Evolutionary conservation across 2,329 filamentous ascomycete species (phyloP).

Genomic region (Cladophialophora yegresii): DNA sequence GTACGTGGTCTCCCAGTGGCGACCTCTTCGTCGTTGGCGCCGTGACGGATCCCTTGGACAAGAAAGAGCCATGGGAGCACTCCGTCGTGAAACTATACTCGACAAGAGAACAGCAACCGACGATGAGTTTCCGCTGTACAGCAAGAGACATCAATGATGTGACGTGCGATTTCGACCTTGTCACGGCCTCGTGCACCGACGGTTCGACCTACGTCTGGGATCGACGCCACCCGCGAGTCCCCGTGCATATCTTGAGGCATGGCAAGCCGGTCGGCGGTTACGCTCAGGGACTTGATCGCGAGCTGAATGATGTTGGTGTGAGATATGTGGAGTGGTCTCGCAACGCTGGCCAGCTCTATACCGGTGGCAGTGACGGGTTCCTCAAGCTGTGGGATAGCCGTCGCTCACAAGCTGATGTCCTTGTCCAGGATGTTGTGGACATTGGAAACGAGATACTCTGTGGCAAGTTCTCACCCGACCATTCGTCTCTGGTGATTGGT

Average conservation of each 20-base stretch:
- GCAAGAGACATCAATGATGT: conserved; percentile 65
- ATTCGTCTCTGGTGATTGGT: conserved; percentile 58
- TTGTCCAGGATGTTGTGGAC: conserved; percentile 53
- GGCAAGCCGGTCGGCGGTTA: conserved; percentile 54
- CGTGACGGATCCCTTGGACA: conserved; percentile 37
- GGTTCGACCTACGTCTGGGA: conserved; percentile 65
- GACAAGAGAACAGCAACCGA: conserved; percentile 41
- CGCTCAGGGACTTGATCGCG: conserved; percentile 44
- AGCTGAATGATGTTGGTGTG: conserved; percentile 60
- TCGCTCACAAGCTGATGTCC: conserved; percentile 53
- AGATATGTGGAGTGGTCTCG: conserved; percentile 61
- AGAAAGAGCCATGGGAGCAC: conserved; percentile 39
- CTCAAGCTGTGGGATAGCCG: conserved; percentile 63
- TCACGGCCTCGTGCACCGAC: conserved; percentile 63
- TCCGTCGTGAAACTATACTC: conserved; percentile 59
- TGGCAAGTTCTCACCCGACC: conserved; percentile 59
- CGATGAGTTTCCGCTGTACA: conserved; percentile 57
- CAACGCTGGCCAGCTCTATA: conserved; percentile 56
- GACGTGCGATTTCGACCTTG: conserved; percentile 53
- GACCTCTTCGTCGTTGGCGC: conserved; percentile 57
- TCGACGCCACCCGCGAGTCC: conserved; percentile 48
- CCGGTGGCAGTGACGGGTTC: conserved; percentile 62
- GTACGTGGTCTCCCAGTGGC: conserved; percentile 57
- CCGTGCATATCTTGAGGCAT: conserved; percentile 56
- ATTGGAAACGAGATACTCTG: conserved; percentile 59